phyloP scores from a whole-genome alignment of 179 eudicot genomes.

The Corrigiola litoralis region DNA sequence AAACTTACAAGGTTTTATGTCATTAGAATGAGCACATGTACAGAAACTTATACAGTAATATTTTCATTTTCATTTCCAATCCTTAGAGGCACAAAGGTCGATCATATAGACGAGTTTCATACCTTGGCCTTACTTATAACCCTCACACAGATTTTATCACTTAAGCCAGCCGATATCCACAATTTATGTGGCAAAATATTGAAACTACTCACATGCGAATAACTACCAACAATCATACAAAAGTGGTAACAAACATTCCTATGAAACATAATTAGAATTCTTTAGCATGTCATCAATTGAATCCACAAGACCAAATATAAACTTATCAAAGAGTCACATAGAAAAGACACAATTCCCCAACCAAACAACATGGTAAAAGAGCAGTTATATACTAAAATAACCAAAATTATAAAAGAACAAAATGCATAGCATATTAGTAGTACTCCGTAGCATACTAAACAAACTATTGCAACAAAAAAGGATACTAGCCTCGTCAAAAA shows the following conservation, averaged over 20 bases:
- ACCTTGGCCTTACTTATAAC: not conserved
- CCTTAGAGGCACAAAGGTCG: too few relatives aligned
- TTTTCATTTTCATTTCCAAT: too few relatives aligned
- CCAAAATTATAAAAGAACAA: not conserved
- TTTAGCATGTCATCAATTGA: not conserved
- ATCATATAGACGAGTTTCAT: not conserved
- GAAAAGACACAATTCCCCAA: constrained; percentile 7
- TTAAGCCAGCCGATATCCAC: not conserved
- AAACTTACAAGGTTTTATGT: constrained; percentile 1
- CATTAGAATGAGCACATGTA: constrained; percentile 17
- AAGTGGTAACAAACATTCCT: not conserved
- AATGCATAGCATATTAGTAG: not conserved
- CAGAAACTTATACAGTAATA: not conserved
- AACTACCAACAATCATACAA: not conserved
- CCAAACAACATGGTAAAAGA: constrained; percentile 5
- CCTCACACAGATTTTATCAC: not conserved
- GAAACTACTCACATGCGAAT: not conserved
- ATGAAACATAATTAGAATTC: not conserved
- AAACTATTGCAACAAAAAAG: constrained; percentile 10
- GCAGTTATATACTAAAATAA: constrained; percentile 9
- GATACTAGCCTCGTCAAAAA: not conserved
- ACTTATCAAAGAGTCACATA: not conserved
- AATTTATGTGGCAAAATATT: too few relatives aligned
- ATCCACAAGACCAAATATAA: not conserved
- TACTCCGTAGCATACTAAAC: not conserved